These are phyloP conservation scores for Myxozyma geophila DNA, from an alignment of 805 yeast genomes.

Conservation along the genomic window DNA sequence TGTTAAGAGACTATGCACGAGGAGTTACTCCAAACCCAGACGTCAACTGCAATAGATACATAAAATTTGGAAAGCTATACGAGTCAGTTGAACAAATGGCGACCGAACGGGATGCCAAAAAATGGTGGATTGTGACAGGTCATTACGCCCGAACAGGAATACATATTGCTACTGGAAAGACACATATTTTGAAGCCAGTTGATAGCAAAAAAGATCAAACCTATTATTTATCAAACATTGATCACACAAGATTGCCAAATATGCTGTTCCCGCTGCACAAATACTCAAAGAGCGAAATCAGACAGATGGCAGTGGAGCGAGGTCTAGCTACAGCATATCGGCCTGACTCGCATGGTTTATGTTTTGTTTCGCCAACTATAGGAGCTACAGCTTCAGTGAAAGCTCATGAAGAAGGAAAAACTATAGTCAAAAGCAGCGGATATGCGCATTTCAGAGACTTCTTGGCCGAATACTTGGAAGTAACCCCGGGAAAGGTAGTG, in stretches of 20 bases:
- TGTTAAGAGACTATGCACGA: constrained; percentile 69
- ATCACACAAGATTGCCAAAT: constrained; percentile 51
- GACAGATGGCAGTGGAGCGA: constrained; percentile 63
- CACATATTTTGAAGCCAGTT: constrained; percentile 61
- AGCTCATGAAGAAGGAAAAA: constrained; percentile 20
- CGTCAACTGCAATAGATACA: constrained; percentile 78
- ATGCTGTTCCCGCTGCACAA: constrained; percentile 83
- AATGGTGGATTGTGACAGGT: constrained; percentile 89
- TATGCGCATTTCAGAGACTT: constrained; percentile 61
- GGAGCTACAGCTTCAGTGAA: constrained; percentile 23
- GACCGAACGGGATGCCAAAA: constrained; percentile 37
- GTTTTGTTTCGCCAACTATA: constrained; percentile 69
- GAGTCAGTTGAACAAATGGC: constrained; percentile 52
- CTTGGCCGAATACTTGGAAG: constrained; percentile 70
- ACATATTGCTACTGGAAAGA: constrained; percentile 43
- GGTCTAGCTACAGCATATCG: constrained; percentile 69
- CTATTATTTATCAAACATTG: constrained; percentile 77
- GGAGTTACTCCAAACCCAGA: constrained; percentile 97
- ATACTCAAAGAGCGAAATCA: constrained; percentile 70
- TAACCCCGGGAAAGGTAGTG: constrained; percentile 78
- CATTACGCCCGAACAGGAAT: constrained; percentile 45
- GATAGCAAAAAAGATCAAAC: constrained; percentile 82
- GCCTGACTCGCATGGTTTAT: constrained; percentile 92
- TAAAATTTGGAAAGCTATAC: constrained; percentile 83
- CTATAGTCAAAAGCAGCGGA: constrained; percentile 17